Conservation (phyloP, 2,329 filamentous ascomycete species). For the Hypoxylon sp. region DNA sequence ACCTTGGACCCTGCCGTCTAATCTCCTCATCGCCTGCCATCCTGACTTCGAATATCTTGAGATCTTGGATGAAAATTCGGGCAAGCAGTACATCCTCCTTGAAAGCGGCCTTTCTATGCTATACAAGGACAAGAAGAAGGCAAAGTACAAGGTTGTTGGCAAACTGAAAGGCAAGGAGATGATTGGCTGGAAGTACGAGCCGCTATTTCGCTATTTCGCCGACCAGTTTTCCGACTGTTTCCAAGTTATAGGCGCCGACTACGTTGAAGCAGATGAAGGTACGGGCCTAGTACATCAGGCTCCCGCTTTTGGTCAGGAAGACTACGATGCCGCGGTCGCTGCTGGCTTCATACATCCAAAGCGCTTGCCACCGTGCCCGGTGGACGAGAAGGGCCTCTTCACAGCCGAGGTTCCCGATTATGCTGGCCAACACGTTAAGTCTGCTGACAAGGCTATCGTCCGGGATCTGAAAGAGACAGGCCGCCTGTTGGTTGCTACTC, state of each 20-base stretch:
- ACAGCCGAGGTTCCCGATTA: conserved; percentile 84
- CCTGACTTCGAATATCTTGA: conserved; percentile 91
- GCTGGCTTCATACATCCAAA: conserved; percentile 83
- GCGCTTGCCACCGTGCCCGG: conserved; percentile 87
- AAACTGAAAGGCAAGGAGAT: conserved; percentile 87
- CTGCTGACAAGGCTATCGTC: conserved; percentile 92
- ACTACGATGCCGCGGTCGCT: conserved; percentile 87
- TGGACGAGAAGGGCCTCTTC: conserved; percentile 87
- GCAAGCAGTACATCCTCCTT: conserved; percentile 87
- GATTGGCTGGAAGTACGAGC: conserved; percentile 89
- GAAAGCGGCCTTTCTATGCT: conserved; percentile 85
- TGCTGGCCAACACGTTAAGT: conserved; percentile 89
- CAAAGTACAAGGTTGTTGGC: conserved; percentile 86
- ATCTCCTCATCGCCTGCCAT: conserved; percentile 82
- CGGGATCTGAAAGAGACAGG: conserved; percentile 85
- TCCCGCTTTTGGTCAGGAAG: conserved; percentile 94
- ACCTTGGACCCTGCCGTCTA: conserved; percentile 86
- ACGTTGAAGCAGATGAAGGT: conserved; percentile 91
- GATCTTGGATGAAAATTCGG: conserved; percentile 84
- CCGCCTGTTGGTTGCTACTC: conserved; percentile 85
- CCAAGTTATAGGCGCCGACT: conserved; percentile 84
- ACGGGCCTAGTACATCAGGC: conserved; percentile 95
- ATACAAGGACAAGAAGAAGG: conserved; percentile 97
- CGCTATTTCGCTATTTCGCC: conserved; percentile 90
- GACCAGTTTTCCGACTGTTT: conserved; percentile 79